phyloP scores from a whole-genome alignment of 2,329 filamentous ascomycete species.

The Clonostachys byssicola region DNA sequence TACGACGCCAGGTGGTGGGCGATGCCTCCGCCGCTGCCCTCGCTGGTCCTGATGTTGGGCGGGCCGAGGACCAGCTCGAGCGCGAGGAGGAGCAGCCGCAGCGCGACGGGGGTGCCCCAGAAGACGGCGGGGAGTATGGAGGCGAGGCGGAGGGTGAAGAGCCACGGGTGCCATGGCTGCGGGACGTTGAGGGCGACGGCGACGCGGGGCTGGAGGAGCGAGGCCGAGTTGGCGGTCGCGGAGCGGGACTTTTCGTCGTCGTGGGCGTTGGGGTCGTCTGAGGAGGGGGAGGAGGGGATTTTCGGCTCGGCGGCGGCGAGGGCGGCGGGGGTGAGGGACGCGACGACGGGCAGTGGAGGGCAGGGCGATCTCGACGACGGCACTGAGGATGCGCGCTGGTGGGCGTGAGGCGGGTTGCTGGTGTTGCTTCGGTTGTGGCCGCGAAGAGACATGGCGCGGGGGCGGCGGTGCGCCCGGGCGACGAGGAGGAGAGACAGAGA shows the following conservation, averaged over 20 bases:
- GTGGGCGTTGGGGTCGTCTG: neutral
- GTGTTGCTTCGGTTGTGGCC: too few species aligned
- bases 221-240: neutral
- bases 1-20: neutral
- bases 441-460: too few species aligned
- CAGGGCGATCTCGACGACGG: conserved; percentile 1
- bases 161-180: conserved; percentile 66
- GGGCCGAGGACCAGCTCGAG: conserved; percentile 20
- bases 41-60: neutral
- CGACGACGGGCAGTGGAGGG: neutral
- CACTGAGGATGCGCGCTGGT: conserved; percentile 4
- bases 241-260: too few species aligned
- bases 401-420: neutral
- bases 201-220: conserved; percentile 69
- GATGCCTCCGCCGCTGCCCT: neutral
- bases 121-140: conserved; percentile 67
- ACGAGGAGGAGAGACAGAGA: too few species aligned
- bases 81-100: conserved; percentile 64
- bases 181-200: conserved; percentile 75
- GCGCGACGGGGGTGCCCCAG: conserved; percentile 66
- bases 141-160: conserved; percentile 68
- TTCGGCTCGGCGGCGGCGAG: neutral
- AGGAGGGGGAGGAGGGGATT: too few species aligned
- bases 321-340: neutral
- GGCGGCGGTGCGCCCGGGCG: too few species aligned